Evolutionary conservation across 2,329 filamentous ascomycete genomes (phyloP).

Genomic region (Arachnopeziza araneosa): DNA sequence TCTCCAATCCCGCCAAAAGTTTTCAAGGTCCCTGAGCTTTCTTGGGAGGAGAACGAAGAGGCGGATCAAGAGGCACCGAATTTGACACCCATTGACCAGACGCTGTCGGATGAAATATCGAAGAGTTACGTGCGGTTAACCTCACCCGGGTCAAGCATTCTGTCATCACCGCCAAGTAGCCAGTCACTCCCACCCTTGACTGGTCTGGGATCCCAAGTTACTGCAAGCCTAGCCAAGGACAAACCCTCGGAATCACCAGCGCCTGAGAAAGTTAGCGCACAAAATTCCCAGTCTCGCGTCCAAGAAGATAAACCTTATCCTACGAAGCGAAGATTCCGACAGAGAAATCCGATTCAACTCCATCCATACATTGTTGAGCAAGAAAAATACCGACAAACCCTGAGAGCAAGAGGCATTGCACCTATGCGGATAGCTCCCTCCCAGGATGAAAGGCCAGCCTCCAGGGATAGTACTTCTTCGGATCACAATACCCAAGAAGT

Average conservation of each 20-base stretch:
- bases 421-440: slow-evolving; percentile 25
- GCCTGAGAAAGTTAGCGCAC: neutral
- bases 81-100: neutral
- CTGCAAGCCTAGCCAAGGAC: neutral
- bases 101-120: slow-evolving; percentile 33
- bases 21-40: slow-evolving; percentile 14
- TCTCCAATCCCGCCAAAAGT: slow-evolving; percentile 6
- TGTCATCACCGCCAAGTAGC: slow-evolving; percentile 20
- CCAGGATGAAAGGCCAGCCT: slow-evolving; percentile 14
- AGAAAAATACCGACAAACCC: slow-evolving; percentile 25
- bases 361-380: slow-evolving; percentile 31
- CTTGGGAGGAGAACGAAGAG: slow-evolving; percentile 6
- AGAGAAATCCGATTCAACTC: slow-evolving; percentile 29
- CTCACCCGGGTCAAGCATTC: slow-evolving; percentile 29
- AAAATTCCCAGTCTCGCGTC: neutral
- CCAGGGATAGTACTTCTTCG: slow-evolving; percentile 6
- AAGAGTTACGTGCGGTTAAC: slow-evolving; percentile 35
- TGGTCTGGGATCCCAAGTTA: neutral
- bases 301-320: slow-evolving; percentile 1
- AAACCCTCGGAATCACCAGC: neutral
- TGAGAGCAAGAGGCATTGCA: slow-evolving; percentile 26
- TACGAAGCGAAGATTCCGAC: slow-evolving; percentile 20
- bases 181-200: slow-evolving; percentile 6
- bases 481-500: slow-evolving; percentile 21
- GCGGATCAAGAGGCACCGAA: neutral